phyloP scores from a whole-genome alignment of 1,284 basidiomycete species.

The Malassezia restricta region DNA sequence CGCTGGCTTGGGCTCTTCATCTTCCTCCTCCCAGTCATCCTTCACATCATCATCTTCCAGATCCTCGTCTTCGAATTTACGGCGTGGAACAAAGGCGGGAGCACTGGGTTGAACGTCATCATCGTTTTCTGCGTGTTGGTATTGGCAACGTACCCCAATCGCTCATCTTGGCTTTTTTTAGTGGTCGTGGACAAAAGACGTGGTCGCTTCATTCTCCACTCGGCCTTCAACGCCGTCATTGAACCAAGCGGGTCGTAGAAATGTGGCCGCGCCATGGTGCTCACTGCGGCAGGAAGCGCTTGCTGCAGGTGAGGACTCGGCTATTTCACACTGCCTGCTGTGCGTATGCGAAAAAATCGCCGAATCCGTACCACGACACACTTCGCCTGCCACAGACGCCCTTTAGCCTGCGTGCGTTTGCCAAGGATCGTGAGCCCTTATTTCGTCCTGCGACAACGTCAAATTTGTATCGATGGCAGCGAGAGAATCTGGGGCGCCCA shows the following conservation, averaged over 20 bases:
- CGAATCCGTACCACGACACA: constrained; percentile 52
- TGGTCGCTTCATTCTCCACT: no score
- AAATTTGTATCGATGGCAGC: constrained; percentile 77
- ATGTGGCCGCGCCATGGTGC: no score
- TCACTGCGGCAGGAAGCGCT: no score
- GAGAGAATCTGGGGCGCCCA: constrained; percentile 48
- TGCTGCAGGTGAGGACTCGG: no score
- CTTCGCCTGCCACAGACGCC: constrained; percentile 70
- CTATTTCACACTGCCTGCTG: no score
- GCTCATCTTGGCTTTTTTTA: constrained; percentile 21
- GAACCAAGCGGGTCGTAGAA: no score
- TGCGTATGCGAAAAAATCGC: not conserved
- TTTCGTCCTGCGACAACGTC: constrained; percentile 61
- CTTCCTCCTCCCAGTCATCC: constrained; percentile 45
- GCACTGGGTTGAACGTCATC: constrained; percentile 24
- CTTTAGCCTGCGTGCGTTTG: constrained; percentile 66
- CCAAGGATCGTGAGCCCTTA: constrained; percentile 55
- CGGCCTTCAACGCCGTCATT: no score
- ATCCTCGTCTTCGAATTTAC: constrained; percentile 42
- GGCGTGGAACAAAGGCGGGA: constrained; percentile 4
- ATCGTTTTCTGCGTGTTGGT: constrained; percentile 26
- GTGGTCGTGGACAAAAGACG: no score
- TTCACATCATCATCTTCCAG: constrained; percentile 39
- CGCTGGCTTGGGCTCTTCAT: constrained; percentile 27
- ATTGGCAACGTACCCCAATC: constrained; percentile 28